A percentile compares a stretch with the other conserved stretches of the same genome.
Conservation (phyloP, 2,329 filamentous ascomycete species). For the Paecilomyces variotii region DNA sequence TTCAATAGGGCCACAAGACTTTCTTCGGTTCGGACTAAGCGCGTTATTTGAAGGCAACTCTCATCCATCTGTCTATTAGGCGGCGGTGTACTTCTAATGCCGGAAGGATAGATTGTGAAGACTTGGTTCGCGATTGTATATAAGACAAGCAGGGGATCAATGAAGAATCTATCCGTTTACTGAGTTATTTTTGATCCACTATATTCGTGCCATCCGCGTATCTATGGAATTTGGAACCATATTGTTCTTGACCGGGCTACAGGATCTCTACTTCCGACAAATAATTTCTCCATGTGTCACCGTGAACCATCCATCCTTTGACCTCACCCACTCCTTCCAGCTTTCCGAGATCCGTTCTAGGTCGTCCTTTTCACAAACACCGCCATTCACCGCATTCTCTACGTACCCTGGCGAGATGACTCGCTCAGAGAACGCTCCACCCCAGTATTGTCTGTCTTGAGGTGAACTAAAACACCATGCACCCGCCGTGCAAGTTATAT, state of each 20-base stretch:
- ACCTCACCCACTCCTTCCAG: slow-evolving; percentile 13
- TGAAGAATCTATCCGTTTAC: slow-evolving; percentile 10
- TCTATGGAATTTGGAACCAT: background rate
- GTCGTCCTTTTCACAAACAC: slow-evolving; percentile 12
- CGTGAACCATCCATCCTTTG: slow-evolving; percentile 12
- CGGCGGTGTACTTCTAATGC: slow-evolving; percentile 29
- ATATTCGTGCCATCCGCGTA: slow-evolving; percentile 1
- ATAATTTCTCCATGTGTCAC: slow-evolving; percentile 8
- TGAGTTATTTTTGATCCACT: background rate
- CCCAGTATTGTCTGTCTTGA: slow-evolving; percentile 7
- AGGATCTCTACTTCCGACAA: slow-evolving; percentile 4
- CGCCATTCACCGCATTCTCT: slow-evolving; percentile 11
- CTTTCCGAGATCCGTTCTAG: slow-evolving; percentile 10
- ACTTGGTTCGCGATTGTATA: slow-evolving; percentile 28
- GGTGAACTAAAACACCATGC: slow-evolving; percentile 7
- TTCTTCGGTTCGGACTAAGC: slow-evolving; percentile 40
- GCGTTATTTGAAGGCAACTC: slow-evolving; percentile 10
- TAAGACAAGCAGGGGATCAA: slow-evolving; percentile 26
- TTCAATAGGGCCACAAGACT: slow-evolving; percentile 54
- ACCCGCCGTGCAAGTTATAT: slow-evolving; percentile 11
- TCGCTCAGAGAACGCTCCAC: slow-evolving; percentile 4
- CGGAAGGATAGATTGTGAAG: slow-evolving; percentile 18
- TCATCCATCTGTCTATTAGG: background rate
- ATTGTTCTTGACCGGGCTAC: background rate
- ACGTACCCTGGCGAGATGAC: slow-evolving; percentile 12